Base-by-base conservation (phyloP, 2,329 filamentous ascomycete genomes). In the Aspergillus ustus region DNA sequence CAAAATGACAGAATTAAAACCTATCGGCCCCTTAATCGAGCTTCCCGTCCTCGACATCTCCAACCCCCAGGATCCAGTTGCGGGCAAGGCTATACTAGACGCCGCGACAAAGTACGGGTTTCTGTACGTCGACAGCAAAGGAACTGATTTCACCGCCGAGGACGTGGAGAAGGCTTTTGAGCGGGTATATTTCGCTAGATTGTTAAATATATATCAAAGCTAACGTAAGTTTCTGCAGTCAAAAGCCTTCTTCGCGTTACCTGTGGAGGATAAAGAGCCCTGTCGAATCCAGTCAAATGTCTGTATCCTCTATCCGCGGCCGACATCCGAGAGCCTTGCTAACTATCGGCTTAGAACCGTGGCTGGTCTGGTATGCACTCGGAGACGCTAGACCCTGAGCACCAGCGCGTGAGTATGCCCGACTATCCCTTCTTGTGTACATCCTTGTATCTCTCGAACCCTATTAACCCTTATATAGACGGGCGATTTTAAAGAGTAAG, bases 321-420 rank as follows among this genome's bases (percentile, higher is more conserved):
- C 25, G 17, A 50, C 5, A 2, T 31, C 34, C 9, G 15, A 40
- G 13, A 17, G 17, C 37, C 13, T 49, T 1, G 60, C 34, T 49
- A 51, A 60, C 34, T 7, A 2, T 48, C 20, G 25, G 55, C 25
- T 37, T 64, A 95, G 81, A 98, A 98, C 73, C 87, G 88, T 46
- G 95, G 94, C 62, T 99, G 93, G 93, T 87, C 91, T 1, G 88
- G 87, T 17, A 93, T 96, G 90, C 90, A 94, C 71, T 87, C 87
- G 13, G 94, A 99, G 79, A 94, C 90, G 0, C 81, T 98, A 11
- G 94, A 98, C 74, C 92, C 93, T 2, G 87, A 88, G 68, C 87
- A 88, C 59, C 93, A 97, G 76, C 87, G 88, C 76, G 91, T 91
- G 82, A 71, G 79, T 74, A 51, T 63, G 13, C 13, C 54, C 34